Base-by-base conservation (phyloP, 2,329 filamentous ascomycete species). In the Cladosporium sp. region DNA sequence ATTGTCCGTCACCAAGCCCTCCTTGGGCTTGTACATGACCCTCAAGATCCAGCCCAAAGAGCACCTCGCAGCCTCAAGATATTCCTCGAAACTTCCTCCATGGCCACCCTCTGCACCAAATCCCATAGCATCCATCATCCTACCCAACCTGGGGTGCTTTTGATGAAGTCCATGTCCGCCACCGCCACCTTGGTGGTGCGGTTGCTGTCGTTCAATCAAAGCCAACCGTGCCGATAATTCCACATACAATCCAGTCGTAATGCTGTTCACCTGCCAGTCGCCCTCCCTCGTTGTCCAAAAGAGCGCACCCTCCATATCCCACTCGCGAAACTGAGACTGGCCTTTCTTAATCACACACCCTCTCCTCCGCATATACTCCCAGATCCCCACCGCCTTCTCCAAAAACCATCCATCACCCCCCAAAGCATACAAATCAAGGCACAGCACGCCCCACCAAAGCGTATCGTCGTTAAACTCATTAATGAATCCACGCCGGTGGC, bases 401-500 rank as follows among this genome's bases (percentile, higher is more conserved):
- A 65, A 44, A 43, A 63, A 65, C 52, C 57, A 59, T 9, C 28
- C 35, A 43, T 64, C 61, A 3, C 55, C 50, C 8, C 52, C 58
- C 11, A 62, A 52, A 18, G 52, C 40, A 48, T 61, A 63, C 10
- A 63, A 44, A 52, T 63, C 56, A 1, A 63, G 34, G 13, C 63
- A 61, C 14, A 56, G 56, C 18, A 63, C 44, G 1, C 52, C 61
- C 57, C 58, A 66, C 63, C 63, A 66, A n/a, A 61, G 53, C 9
- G 61, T 59, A 49, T 63, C 61, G 46, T 62, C 61, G 38, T 61
- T 61, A 56, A 62, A 63, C 14, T 63, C 61, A 42, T 64, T 64
- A 49, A 64, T 61, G 38, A 63, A 58, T 14, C 55, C 53, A 7
- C 42, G 34, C 14, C 59, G 58, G 18, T 52, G 49, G 9, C 32